phyloP scores from a whole-genome alignment of 495 filamentous ascomycete genomes.

The Jackrogersella multiformis region DNA sequence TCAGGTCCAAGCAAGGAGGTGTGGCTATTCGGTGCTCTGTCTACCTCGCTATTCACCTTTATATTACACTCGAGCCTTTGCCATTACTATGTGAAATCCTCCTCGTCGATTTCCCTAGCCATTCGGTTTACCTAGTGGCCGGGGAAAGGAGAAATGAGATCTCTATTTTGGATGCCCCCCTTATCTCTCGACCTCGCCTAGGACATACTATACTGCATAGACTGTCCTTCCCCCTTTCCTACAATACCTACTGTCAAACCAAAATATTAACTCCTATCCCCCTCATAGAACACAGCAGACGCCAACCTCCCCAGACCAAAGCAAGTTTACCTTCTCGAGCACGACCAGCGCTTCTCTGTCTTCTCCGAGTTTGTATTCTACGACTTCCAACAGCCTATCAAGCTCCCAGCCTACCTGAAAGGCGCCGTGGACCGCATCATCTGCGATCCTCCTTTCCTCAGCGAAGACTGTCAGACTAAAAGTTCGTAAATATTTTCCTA shows the following conservation, averaged over 20 bases:
- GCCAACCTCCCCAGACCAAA: slow-evolving; percentile 56
- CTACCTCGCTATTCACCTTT: too few relatives aligned
- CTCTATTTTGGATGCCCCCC: too few relatives aligned
- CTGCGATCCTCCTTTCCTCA: slow-evolving; percentile 80
- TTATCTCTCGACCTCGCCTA: too few relatives aligned
- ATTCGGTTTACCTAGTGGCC: too few relatives aligned
- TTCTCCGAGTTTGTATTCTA: slow-evolving; percentile 77
- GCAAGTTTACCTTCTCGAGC: slow-evolving; percentile 70
- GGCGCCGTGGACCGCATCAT: slow-evolving; percentile 72
- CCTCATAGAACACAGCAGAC: slow-evolving; percentile 40
- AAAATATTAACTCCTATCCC: neutral
- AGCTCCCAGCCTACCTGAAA: slow-evolving; percentile 69
- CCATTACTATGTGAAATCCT: too few relatives aligned
- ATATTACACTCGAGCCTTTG: too few relatives aligned
- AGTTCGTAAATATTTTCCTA: slow-evolving; percentile 56
- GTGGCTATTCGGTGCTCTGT: too few relatives aligned
- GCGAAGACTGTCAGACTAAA: slow-evolving; percentile 83
- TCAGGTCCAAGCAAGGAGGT: too few relatives aligned
- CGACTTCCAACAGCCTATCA: slow-evolving; percentile 73
- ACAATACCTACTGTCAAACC: neutral
- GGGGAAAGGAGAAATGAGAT: too few relatives aligned
- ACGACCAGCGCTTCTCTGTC: slow-evolving; percentile 73
- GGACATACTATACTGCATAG: too few relatives aligned
- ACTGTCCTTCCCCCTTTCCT: too few relatives aligned
- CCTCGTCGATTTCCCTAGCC: too few relatives aligned